These are phyloP conservation scores for Aspergillus arachidicola DNA, from an alignment of 2,329 filamentous ascomycete species.

Conservation along the genomic window DNA sequence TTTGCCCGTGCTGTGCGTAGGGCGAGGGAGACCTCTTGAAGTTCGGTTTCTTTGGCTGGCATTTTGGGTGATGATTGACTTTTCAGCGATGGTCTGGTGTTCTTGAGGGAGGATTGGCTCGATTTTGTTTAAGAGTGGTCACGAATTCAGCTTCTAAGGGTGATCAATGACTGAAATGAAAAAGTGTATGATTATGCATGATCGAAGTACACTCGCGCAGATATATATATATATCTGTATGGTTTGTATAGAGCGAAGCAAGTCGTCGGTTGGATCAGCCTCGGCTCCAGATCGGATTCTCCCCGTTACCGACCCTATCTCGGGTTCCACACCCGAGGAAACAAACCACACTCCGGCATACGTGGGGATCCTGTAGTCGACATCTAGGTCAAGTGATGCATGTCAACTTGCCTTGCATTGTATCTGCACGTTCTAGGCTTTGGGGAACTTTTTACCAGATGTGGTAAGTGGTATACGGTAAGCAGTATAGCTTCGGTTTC, in stretches of 20 bases:
- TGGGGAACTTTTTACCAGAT: not conserved
- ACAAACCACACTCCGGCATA: not conserved
- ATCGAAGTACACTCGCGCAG: not conserved
- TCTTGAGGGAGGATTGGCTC: too few relatives aligned
- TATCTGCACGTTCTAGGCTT: not conserved
- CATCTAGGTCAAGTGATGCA: not conserved
- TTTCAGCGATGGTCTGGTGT: too few relatives aligned
- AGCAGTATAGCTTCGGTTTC: not conserved
- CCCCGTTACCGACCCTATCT: not conserved
- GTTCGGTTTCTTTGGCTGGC: not conserved
- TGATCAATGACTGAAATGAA: accelerated
- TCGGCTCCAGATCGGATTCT: not conserved
- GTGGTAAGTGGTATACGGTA: too few relatives aligned
- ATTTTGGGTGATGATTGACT: not conserved
- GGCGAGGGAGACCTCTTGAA: not conserved
- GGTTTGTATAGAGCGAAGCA: not conserved
- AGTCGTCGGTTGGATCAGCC: not conserved
- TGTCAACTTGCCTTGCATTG: not conserved
- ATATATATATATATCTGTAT: not conserved
- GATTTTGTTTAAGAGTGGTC: too few relatives aligned
- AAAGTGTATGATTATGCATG: too few relatives aligned
- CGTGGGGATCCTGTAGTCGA: not conserved
- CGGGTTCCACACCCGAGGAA: not conserved
- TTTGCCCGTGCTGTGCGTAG: not conserved
- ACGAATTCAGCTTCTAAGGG: too few relatives aligned